Evolutionary conservation across 2,329 filamentous ascomycete species (phyloP).

Genomic region (Nemania serpens): DNA sequence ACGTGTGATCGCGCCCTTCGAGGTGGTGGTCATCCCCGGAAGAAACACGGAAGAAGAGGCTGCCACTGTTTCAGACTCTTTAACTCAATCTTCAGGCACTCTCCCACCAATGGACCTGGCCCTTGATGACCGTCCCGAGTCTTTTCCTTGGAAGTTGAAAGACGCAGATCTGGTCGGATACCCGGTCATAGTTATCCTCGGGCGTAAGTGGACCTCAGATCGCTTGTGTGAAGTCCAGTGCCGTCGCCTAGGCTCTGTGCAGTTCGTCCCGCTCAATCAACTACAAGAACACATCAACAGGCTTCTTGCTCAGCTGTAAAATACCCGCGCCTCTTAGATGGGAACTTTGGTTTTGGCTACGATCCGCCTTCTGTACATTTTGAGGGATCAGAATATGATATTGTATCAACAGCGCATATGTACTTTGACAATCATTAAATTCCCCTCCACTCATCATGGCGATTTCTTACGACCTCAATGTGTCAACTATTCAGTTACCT

Average conservation of each 20-base stretch:
- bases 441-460: no score
- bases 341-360: no score
- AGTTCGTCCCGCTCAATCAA: constrained; percentile 58
- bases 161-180: constrained; percentile 92
- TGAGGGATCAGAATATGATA: not conserved
- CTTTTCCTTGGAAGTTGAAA: constrained; percentile 81
- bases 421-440: no score
- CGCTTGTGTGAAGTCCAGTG: constrained; percentile 78
- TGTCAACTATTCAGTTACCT: no score
- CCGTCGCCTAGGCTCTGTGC: constrained; percentile 65
- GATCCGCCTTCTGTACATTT: not conserved
- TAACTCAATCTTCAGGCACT: constrained; percentile 43
- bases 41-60: constrained; percentile 54
- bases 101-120: constrained; percentile 61
- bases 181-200: constrained; percentile 80
- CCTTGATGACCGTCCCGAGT: constrained; percentile 72
- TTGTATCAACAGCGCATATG: not conserved
- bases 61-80: constrained; percentile 65
- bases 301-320: constrained; percentile 58
- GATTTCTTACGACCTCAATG: no score
- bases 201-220: constrained; percentile 66
- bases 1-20: constrained; percentile 80
- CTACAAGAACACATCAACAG: constrained; percentile 53
- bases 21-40: constrained; percentile 68
- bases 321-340: no score